Evolutionary conservation across 805 yeast genomes (phyloP).

Genomic region (Cyberlindnera suaveolens): DNA sequence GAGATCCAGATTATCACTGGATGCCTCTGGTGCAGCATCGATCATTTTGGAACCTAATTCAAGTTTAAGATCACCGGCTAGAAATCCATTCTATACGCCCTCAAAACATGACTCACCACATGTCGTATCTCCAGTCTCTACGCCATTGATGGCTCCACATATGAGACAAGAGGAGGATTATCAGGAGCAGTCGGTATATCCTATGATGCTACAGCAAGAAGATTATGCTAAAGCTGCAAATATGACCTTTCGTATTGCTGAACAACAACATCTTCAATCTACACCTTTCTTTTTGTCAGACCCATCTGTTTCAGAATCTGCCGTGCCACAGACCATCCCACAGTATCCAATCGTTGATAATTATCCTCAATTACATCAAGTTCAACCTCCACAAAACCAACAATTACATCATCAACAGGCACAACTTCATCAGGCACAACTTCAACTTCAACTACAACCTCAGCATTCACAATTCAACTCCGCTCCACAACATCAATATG

Average conservation of each 20-base stretch:
- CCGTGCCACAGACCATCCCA: constrained; percentile 1
- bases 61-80: constrained; percentile 30
- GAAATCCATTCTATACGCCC: constrained; percentile 42
- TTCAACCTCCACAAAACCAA: not conserved
- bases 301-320: not conserved
- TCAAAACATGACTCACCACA: constrained; percentile 29
- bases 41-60: constrained; percentile 14
- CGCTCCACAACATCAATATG: not conserved
- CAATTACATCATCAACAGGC: not conserved
- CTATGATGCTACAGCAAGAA: not conserved
- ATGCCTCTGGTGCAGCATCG: constrained; percentile 26
- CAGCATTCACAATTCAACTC: not conserved
- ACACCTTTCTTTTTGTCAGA: constrained; percentile 1
- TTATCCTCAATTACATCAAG: not conserved
- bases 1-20: constrained; percentile 34
- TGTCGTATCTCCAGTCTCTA: constrained; percentile 12
- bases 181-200: not conserved
- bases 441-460: not conserved
- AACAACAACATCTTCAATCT: not conserved
- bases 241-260: not conserved
- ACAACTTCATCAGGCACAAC: not conserved
- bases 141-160: constrained; percentile 19
- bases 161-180: not conserved
- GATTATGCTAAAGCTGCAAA: constrained; percentile 5
- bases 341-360: not conserved